A percentile compares a stretch with the other conserved stretches of the same genome.
Conservation (phyloP, 129 eudicot species). For the Saussurea involucrata region DNA sequence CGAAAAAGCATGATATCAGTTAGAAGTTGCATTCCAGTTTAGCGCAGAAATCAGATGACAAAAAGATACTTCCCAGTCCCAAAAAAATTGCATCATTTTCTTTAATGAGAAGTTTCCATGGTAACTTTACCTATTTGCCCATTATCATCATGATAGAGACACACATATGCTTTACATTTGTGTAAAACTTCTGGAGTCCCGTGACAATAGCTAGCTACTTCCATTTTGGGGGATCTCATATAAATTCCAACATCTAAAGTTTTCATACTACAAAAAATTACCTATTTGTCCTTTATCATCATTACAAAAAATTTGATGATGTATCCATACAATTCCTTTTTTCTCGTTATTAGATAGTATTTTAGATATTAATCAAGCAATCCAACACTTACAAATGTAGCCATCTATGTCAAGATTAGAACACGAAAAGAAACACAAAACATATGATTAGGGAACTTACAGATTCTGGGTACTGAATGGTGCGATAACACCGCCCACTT, state of each 20-base stretch:
- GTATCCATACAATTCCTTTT: no score
- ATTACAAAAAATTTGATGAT: no score
- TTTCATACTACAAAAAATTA: background rate
- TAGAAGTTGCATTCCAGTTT: background rate
- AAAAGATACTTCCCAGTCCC: background rate
- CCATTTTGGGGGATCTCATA: background rate
- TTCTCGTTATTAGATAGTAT: background rate
- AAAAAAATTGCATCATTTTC: background rate
- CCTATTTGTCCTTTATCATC: no score
- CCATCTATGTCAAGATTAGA: background rate
- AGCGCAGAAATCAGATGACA: background rate
- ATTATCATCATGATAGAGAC: background rate
- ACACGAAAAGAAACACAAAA: background rate
- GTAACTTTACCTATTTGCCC: background rate
- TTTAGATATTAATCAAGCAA: background rate
- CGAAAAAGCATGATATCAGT: background rate
- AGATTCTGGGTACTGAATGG: constrained; percentile 95
- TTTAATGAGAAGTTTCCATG: no score
- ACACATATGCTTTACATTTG: background rate
- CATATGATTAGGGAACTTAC: constrained; percentile 37
- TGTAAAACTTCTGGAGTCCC: background rate
- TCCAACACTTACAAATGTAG: background rate
- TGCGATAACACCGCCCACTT: constrained; percentile 90
- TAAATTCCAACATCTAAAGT: background rate
- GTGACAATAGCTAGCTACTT: background rate